Percentiles rank a stretch among this genome's conserved stretches.
These are phyloP conservation scores for Fusarium sp. DNA, from an alignment of 2,329 filamentous ascomycete species.

Conservation along the genomic window DNA sequence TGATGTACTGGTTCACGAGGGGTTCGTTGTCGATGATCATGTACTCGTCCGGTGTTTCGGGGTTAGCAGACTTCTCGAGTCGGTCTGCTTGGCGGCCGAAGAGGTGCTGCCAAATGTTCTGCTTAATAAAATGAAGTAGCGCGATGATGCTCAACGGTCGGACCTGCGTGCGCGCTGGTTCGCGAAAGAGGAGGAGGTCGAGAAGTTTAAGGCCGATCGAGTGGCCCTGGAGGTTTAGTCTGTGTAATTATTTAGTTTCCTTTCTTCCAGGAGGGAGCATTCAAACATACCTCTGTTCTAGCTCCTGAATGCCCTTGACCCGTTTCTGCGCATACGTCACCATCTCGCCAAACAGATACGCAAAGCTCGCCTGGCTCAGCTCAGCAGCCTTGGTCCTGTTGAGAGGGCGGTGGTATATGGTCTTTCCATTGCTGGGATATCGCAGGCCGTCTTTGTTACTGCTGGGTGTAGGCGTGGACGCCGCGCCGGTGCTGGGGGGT, in stretches of 20 bases:
- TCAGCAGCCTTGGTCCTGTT: conserved; percentile 91
- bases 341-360: conserved; percentile 97
- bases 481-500: conserved; percentile 55
- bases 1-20: conserved; percentile 93
- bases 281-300: conserved; percentile 81
- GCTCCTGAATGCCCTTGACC: conserved; percentile 91
- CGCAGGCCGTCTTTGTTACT: conserved; percentile 74
- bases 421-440: conserved; percentile 93
- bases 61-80: conserved; percentile 87
- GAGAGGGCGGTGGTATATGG: conserved; percentile 95
- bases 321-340: conserved; percentile 92
- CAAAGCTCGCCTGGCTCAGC: conserved; percentile 92
- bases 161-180: conserved; percentile 76
- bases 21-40: conserved; percentile 99
- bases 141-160: conserved; percentile 90
- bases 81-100: conserved; percentile 92
- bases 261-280: not conserved
- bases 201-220: conserved; percentile 93
- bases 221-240: conserved; percentile 91
- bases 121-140: conserved; percentile 95
- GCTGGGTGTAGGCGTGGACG: conserved; percentile 52
- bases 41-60: conserved; percentile 90
- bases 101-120: conserved; percentile 90
- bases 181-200: conserved; percentile 91
- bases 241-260: conserved; percentile 52